These are phyloP conservation scores for Strigomonas galati DNA, from an alignment of 208 protist genomes.

Conservation along the genomic window DNA sequence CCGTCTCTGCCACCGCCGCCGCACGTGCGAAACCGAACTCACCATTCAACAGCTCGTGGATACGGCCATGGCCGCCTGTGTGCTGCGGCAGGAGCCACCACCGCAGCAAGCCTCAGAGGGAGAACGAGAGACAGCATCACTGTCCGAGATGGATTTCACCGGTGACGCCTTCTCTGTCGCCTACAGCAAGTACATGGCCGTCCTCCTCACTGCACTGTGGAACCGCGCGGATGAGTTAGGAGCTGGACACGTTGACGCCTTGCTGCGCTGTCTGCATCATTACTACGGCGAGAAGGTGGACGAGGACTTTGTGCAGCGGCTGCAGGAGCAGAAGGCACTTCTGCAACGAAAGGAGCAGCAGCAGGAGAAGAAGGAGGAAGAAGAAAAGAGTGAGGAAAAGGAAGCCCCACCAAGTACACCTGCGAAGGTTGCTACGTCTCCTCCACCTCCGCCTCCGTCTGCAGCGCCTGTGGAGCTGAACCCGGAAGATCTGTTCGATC, in stretches of 20 bases:
- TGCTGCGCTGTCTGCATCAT: slow-evolving; percentile 56
- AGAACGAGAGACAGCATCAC: neutral
- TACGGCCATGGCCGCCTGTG: slow-evolving; percentile 25
- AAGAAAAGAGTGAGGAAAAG: neutral
- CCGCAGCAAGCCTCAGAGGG: slow-evolving; percentile 3
- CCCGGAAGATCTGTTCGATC: slow-evolving; percentile 16
- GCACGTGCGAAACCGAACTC: slow-evolving; percentile 17
- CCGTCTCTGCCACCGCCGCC: slow-evolving; percentile 18
- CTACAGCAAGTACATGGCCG: slow-evolving; percentile 17
- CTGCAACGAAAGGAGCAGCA: slow-evolving; percentile 9
- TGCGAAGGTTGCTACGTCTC: neutral
- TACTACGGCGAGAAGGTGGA: slow-evolving; percentile 62
- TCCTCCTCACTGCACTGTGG: slow-evolving; percentile 69
- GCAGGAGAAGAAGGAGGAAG: neutral
- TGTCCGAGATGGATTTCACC: neutral
- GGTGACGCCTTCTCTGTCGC: neutral
- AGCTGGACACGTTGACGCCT: slow-evolving; percentile 37
- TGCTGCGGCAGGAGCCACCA: slow-evolving; percentile 7
- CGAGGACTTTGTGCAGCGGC: slow-evolving; percentile 63
- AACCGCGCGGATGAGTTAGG: slow-evolving; percentile 58
- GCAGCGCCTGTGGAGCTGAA: neutral
- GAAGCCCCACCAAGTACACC: neutral
- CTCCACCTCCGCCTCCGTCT: neutral
- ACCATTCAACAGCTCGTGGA: slow-evolving; percentile 31
- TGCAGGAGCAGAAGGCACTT: slow-evolving; percentile 34